Evolutionary conservation across 148 eudicot genomes (phyloP).

Genomic region (Rhododendron ferrugineum): DNA sequence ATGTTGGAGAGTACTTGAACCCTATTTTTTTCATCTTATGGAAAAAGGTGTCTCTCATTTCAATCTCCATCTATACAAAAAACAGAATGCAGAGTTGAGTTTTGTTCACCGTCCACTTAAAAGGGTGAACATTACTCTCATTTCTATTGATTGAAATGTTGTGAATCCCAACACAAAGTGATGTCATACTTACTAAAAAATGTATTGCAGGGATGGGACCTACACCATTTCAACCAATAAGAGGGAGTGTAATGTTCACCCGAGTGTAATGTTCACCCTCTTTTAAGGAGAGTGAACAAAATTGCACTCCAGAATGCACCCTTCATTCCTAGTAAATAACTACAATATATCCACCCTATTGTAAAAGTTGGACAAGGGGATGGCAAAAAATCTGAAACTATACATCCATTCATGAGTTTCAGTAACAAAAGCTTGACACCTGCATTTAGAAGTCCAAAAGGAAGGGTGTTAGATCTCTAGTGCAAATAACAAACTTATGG

Average conservation of each 20-base stretch:
- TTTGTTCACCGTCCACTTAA: too few relatives aligned
- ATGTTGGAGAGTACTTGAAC: neutral
- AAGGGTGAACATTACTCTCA: too few relatives aligned
- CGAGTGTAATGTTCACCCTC: too few relatives aligned
- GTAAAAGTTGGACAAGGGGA: neutral
- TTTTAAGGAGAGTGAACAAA: too few relatives aligned
- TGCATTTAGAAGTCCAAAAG: neutral
- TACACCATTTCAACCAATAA: too few relatives aligned
- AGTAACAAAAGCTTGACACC: neutral
- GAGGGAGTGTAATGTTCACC: too few relatives aligned
- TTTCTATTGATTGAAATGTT: too few relatives aligned
- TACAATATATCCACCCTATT: neutral
- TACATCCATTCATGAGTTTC: neutral
- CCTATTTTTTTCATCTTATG: neutral
- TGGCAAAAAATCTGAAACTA: neutral
- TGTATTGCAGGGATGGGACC: too few relatives aligned
- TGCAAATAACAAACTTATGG: neutral
- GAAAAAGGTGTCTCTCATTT: neutral
- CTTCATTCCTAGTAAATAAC: neutral
- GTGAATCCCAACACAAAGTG: too few relatives aligned
- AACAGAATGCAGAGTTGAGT: neutral
- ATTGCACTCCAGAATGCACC: neutral
- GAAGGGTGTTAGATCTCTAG: neutral
- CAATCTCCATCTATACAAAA: neutral
- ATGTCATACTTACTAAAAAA: too few relatives aligned